phyloP scores from a whole-genome alignment of 1,284 basidiomycete genomes.

The Hypsizygus ulmarius region DNA sequence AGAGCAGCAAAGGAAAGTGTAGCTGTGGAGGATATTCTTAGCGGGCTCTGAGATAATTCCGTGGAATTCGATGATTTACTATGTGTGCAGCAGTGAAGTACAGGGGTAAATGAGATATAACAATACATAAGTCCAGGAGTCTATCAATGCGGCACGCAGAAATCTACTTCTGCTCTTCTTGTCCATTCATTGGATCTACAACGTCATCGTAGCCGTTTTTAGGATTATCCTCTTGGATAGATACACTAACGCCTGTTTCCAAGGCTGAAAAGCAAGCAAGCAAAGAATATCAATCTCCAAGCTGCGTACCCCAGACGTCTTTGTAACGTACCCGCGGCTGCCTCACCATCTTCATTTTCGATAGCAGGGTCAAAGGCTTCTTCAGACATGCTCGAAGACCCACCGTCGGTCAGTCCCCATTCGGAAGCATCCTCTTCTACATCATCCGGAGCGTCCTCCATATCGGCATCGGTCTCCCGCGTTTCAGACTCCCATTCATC shows the following conservation, averaged over 20 bases:
- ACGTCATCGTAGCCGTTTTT: conserved; percentile 14
- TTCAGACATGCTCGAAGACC: conserved; percentile 29
- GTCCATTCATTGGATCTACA: conserved; percentile 6
- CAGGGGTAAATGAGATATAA: conserved; percentile 5
- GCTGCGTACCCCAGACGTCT: not conserved
- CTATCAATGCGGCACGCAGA: not conserved
- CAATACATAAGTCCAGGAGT: conserved; percentile 6
- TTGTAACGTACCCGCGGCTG: conserved; percentile 21
- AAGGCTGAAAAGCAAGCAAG: conserved; percentile 20
- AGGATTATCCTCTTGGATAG: conserved; percentile 23
- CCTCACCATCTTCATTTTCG: conserved; percentile 14
- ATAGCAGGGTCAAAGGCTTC: conserved; percentile 24
- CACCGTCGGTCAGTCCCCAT: conserved; percentile 32
- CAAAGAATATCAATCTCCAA: conserved; percentile 14
- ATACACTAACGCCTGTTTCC: conserved; percentile 24
- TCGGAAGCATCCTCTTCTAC: conserved; percentile 19
- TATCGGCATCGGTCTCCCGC: conserved; percentile 15
- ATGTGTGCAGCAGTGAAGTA: conserved; percentile 3
- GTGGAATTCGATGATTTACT: not conserved
- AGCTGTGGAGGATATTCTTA: conserved; percentile 42
- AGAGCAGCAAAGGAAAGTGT: conserved; percentile 41
- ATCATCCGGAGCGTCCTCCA: conserved; percentile 16
- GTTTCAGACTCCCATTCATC: conserved; percentile 28
- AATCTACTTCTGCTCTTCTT: conserved; percentile 20
- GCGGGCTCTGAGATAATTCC: conserved; percentile 18